These are phyloP conservation scores for Pichia rugopelliculosa DNA, from an alignment of 805 yeast genomes.

Conservation along the genomic window DNA sequence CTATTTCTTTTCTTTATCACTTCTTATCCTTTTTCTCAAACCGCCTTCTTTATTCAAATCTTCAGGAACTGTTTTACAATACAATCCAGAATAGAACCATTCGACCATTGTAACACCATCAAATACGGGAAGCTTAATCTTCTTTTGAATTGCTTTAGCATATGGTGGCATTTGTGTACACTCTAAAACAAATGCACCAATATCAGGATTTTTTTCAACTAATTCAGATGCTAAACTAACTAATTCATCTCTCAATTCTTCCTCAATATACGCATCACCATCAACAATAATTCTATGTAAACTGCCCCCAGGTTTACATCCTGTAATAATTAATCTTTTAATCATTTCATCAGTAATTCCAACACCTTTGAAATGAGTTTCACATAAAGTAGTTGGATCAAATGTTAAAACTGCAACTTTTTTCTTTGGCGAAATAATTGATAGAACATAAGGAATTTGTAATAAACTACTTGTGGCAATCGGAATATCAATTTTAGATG, in stretches of 20 bases:
- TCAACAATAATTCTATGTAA: constrained; percentile 21
- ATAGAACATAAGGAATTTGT: constrained; percentile 25
- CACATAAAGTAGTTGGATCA: constrained; percentile 21
- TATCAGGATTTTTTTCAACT: constrained; percentile 14
- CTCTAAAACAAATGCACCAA: constrained; percentile 28
- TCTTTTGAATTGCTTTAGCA: constrained; percentile 23
- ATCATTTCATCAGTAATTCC: constrained; percentile 23
- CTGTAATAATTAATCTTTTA: constrained; percentile 14
- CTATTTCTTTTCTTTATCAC: constrained; percentile 19
- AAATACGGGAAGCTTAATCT: constrained; percentile 26
- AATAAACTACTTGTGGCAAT: constrained; percentile 28
- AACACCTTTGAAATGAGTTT: constrained; percentile 25
- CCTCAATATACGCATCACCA: constrained; percentile 22
- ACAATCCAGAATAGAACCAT: constrained; percentile 26
- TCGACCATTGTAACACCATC: constrained; percentile 29
- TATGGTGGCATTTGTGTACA: constrained; percentile 33
- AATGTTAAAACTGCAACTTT: constrained; percentile 28
- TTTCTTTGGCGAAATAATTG: constrained; percentile 16
- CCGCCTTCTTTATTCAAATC: constrained; percentile 21
- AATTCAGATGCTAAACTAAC: constrained; percentile 19
- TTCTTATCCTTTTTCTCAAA: constrained; percentile 20
- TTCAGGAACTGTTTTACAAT: constrained; percentile 15
- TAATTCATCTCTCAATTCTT: constrained; percentile 22
- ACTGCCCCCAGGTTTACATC: constrained; percentile 20
- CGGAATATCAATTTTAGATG: constrained; percentile 22